These are phyloP conservation scores for Erythrobasidium hasegawianum DNA, from an alignment of 1,284 basidiomycete species.

Conservation along the genomic window DNA sequence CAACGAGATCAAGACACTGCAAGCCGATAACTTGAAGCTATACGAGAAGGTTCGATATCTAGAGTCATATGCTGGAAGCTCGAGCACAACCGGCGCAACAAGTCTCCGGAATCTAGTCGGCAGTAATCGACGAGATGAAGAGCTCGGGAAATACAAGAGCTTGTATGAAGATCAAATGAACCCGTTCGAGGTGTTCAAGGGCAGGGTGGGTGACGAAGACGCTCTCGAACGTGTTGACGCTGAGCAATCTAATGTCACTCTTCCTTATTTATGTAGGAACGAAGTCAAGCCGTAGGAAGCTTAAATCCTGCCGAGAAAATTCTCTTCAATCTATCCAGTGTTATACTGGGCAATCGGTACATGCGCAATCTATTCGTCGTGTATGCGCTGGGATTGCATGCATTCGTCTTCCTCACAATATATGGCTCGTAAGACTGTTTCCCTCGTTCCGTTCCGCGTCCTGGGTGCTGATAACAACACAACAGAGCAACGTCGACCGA, in stretches of 20 bases:
- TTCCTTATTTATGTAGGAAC: no score
- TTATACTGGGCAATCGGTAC: constrained; percentile 75
- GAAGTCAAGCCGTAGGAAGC: constrained; percentile 80
- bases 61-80: constrained; percentile 71
- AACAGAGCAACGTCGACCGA: constrained; percentile 8
- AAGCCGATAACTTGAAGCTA: constrained; percentile 86
- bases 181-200: constrained; percentile 94
- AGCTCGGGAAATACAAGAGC: constrained; percentile 81
- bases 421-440: constrained; percentile 31
- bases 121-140: constrained; percentile 55
- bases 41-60: constrained; percentile 97
- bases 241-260: no score
- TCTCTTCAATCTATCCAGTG: constrained; percentile 75
- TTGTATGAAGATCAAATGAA: constrained; percentile 96
- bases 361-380: constrained; percentile 66
- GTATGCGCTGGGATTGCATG: constrained; percentile 73
- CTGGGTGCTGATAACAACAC: no score
- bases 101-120: constrained; percentile 36
- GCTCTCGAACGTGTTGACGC: no score
- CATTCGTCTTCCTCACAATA: constrained; percentile 69
- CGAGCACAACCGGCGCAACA: constrained; percentile 1
- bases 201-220: constrained; percentile 62
- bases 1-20: constrained; percentile 78
- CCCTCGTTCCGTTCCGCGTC: no score
- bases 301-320: constrained; percentile 88